A percentile compares a stretch with the other conserved stretches of the same genome.
phyloP scores from a whole-genome alignment of 106 monocot species.

The Dioscorea dumetorum region DNA sequence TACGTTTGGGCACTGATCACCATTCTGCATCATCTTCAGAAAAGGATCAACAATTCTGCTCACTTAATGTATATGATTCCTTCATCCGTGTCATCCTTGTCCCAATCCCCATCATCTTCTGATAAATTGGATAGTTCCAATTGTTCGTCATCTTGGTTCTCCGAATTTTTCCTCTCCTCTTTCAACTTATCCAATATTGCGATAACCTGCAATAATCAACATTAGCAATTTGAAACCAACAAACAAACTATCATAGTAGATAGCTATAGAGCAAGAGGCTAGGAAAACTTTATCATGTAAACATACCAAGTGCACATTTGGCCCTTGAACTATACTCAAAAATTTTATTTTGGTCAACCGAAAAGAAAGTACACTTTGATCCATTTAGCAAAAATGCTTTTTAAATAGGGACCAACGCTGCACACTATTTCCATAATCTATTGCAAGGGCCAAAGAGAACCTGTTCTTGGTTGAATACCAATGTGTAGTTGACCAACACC shows the following conservation, averaged over 20 bases:
- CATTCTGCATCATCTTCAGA: too few species aligned
- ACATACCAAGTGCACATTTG: neutral
- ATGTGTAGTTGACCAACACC: too few species aligned
- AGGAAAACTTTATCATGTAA: neutral
- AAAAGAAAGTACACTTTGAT: neutral
- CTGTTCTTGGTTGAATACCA: too few species aligned
- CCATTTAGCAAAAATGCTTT: neutral
- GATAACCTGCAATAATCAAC: conserved; percentile 20
- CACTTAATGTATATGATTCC: conserved; percentile 22
- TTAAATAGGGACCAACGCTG: too few species aligned
- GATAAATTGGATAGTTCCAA: conserved; percentile 10
- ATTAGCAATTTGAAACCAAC: neutral
- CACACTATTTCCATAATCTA: too few species aligned
- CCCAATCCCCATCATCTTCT: conserved; percentile 25
- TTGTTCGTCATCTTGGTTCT: conserved; percentile 8
- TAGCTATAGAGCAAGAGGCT: neutral
- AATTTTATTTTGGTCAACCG: neutral
- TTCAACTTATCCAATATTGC: conserved; percentile 34
- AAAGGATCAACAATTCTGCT: too few species aligned
- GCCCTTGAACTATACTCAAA: neutral
- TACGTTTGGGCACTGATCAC: too few species aligned
- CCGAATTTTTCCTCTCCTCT: conserved; percentile 21
- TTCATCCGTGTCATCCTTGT: conserved; percentile 19
- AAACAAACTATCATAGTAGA: neutral
- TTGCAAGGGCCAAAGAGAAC: too few species aligned